Base-by-base conservation (phyloP, 768 basidiomycete genomes). In the Termitomyces sp. region DNA sequence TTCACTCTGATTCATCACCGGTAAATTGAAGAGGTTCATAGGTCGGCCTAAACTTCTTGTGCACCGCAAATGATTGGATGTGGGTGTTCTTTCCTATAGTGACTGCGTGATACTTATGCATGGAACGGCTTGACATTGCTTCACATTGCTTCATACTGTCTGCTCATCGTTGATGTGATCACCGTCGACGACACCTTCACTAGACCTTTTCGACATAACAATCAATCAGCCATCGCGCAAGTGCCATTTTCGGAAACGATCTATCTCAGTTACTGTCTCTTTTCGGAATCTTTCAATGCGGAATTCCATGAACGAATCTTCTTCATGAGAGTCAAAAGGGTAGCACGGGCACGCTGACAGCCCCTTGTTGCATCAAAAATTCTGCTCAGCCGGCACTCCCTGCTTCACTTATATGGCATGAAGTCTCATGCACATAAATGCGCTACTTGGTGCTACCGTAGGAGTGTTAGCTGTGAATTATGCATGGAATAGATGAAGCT, bases 301-400 rank as follows among this genome's bases (percentile, higher is more conserved):
- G 14, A 5, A 2, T 38, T 7, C 50, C 16, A 24, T 5, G 7
- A 18, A 22, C 20, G 13, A 16, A 4, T 35, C 22, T 36, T 51
- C 16, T 51, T 52, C 18, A 3, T 26, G 26, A 12, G 2, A 38
- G 6, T 26, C 36, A 18, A 5, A 38, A 38, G 60, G 57, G 60
- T 61, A 58, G 18, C 53, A 55, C 57, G 57, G 60, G 45, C 49
- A 45, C 48, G 48, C 49, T 28, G 32, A 58, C 1, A 42, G 28
- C 61, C 46, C 49, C 60, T 48, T 53, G 57, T 56, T 55, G 32
- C 16, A 32, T 14, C 12, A 4, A 28, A 33, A 33, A n/a, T 30
- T 53, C 3, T n/a, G 40, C n/a, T n/a, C n/a, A n/a, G n/a, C n/a
- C n/a, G n/a, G n/a, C n/a, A n/a, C n/a, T n/a, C n/a, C n/a, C n/a